Percentiles rank a stretch among this genome's conserved stretches.
Conservation (phyloP, 2,329 filamentous ascomycete species). For the Penicillium polonicum region DNA sequence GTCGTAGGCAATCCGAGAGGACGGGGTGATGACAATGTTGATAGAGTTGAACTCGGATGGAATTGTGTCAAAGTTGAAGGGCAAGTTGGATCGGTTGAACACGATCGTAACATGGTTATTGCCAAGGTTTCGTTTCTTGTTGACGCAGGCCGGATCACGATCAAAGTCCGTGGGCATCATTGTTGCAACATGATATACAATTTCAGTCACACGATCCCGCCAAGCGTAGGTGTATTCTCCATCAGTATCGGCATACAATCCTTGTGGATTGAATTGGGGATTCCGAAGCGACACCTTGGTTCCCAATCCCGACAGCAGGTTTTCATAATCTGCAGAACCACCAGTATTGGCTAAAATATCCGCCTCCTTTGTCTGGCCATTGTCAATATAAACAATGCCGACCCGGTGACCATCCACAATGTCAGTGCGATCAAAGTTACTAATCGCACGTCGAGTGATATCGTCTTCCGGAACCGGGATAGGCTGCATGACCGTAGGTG, state of each 20-base stretch:
- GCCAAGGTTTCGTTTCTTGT: constrained; percentile 93
- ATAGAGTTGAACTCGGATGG: constrained; percentile 95
- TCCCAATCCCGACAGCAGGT: constrained; percentile 79
- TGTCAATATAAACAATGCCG: constrained; percentile 88
- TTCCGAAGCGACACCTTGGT: constrained; percentile 77
- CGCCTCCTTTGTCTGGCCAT: constrained; percentile 76
- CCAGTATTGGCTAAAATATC: constrained; percentile 85
- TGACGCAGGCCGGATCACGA: constrained; percentile 70
- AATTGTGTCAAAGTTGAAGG: constrained; percentile 87
- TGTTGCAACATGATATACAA: constrained; percentile 92
- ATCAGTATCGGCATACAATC: constrained; percentile 79
- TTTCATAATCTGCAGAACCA: constrained; percentile 83
- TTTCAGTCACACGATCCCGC: constrained; percentile 91
- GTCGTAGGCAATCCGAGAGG: constrained; percentile 43
- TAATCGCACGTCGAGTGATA: constrained; percentile 69
- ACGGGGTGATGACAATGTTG: constrained; percentile 92
- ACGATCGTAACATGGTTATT: constrained; percentile 98
- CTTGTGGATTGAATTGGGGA: constrained; percentile 88
- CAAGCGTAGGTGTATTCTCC: constrained; percentile 89
- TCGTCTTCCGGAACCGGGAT: constrained; percentile 75
- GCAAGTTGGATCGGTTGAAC: constrained; percentile 91
- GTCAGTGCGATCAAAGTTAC: constrained; percentile 79
- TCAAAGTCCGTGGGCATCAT: constrained; percentile 92
- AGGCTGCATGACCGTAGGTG: constrained; percentile 59
- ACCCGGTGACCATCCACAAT: constrained; percentile 95